phyloP scores from a whole-genome alignment of 768 basidiomycete species.

The Termitomyces sp. region DNA sequence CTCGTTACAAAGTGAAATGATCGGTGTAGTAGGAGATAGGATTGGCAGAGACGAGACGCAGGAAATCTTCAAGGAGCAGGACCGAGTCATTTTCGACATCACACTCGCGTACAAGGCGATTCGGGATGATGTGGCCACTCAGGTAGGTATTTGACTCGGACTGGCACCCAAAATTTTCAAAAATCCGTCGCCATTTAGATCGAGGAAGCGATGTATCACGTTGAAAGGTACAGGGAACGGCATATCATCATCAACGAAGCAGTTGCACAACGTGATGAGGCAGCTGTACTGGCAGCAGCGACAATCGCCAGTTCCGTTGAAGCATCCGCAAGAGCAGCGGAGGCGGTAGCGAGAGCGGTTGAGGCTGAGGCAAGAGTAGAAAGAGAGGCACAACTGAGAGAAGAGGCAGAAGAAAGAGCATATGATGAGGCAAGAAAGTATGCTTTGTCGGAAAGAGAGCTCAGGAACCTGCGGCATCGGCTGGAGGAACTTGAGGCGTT shows the following conservation, averaged over 20 bases:
- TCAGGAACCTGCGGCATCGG: constrained; percentile 8
- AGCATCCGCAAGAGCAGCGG: constrained; percentile 8
- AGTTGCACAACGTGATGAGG: constrained; percentile 6
- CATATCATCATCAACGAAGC: constrained; percentile 7
- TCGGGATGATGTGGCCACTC: constrained; percentile 7
- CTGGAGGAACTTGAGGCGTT: constrained; percentile 11
- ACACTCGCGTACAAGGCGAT: constrained; percentile 3
- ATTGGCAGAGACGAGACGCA: constrained; percentile 1
- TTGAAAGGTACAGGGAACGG: constrained; percentile 4
- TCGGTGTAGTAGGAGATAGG: constrained; percentile 1
- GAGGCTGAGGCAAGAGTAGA: constrained; percentile 14
- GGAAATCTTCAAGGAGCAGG: constrained; percentile 10
- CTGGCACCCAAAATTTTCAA: neutral
- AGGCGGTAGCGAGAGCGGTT: constrained; percentile 6
- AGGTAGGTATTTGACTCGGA: neutral
- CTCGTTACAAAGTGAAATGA: constrained; percentile 11
- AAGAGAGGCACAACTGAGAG: constrained; percentile 9
- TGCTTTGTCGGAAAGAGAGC: constrained; percentile 10
- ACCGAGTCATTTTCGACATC: constrained; percentile 5
- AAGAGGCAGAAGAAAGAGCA: constrained; percentile 13
- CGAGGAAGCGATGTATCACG: constrained; percentile 6
- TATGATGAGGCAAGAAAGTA: constrained; percentile 10
- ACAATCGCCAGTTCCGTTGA: constrained; percentile 7
- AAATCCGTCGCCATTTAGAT: neutral
- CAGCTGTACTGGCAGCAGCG: constrained; percentile 6